Base-by-base conservation (phyloP, 768 basidiomycete species). In the Collybia sordida region DNA sequence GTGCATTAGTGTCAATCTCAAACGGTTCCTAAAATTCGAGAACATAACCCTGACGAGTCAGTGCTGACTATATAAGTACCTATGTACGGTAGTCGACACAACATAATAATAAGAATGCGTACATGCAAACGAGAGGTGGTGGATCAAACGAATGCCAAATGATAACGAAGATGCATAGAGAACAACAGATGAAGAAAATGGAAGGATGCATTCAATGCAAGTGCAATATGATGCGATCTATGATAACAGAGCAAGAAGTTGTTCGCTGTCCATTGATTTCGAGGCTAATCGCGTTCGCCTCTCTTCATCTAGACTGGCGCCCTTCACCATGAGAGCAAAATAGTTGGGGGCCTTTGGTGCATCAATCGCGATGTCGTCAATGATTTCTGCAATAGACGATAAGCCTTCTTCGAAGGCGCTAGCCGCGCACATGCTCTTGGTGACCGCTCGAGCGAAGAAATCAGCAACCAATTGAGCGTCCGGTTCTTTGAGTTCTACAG, bases 351-450 rank as follows among this genome's bases (percentile, higher is more conserved):
- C 96, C 61, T 86, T 86, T 7, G 96, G 95, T 40, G 88, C 89
- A 64, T 98, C 94, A 58, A 94, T 86, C 24, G 87, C 85, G 50
- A 94, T 80, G 62, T 98, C 94, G 59, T 93, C 92, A 59, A 98
- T 77, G 48, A 85, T 69, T 67, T 93, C 90, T 22, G 86, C 82
- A 44, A 82, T 75, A 0, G 79, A 75, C 40, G 62, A 63, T 65
- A 96, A 84, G 12, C 92, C 91, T 51, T 85, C 78, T 68, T 92
- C 86, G 65, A 97, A 85, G 3, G 79, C 66, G 3, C 77, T 79
- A 3, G 75, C 43, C 1, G 82, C 73, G 55, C 85, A 83, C 24
- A 86, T 70, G 36, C 72, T 74, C 70, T 86, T 88, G 37, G 77
- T 77, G 25, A 74, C 69, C 7, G 82, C 83, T 47, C 78, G 78